Evolutionary conservation across 352 stramenopile species (phyloP).

Genomic region (Globisporangium iwayamae): DNA sequence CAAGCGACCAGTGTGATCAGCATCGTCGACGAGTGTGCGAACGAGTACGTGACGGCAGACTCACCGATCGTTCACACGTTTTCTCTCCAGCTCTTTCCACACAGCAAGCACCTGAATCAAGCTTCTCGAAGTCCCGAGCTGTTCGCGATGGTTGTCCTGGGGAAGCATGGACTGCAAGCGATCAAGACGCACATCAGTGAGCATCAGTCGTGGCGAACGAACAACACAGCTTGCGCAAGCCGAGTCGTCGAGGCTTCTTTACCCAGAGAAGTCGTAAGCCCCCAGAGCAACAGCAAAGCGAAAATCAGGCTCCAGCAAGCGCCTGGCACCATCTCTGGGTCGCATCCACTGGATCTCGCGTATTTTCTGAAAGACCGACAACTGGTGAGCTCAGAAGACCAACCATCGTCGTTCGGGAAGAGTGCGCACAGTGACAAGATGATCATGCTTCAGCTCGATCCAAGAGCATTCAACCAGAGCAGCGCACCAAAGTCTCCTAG

Average conservation of each 20-base stretch:
- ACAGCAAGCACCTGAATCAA: conserved; percentile 7
- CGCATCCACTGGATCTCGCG: conserved; percentile 6
- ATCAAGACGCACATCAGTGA: conserved; percentile 24
- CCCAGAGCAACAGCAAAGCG: neutral
- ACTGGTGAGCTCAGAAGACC: neutral
- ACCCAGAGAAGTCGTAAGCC: neutral
- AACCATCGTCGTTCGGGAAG: neutral
- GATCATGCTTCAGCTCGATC: neutral
- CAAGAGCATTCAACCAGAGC: neutral
- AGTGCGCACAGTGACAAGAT: neutral
- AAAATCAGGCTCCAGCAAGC: conserved; percentile 5
- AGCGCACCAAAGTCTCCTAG: neutral
- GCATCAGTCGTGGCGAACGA: conserved; percentile 26
- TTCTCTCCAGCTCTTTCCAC: conserved; percentile 25
- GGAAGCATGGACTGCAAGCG: conserved; percentile 27
- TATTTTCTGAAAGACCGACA: conserved; percentile 15
- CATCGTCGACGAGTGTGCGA: neutral
- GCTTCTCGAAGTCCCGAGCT: conserved; percentile 22
- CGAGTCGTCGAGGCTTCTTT: conserved; percentile 22
- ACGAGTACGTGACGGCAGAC: conserved; percentile 37
- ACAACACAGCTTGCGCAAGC: conserved; percentile 23
- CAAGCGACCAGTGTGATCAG: neutral
- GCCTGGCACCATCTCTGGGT: neutral
- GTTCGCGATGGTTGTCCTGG: conserved; percentile 25
- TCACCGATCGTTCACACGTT: conserved; percentile 34